phyloP scores from a whole-genome alignment of 805 yeast species.

The Candida parachauliodes region DNA sequence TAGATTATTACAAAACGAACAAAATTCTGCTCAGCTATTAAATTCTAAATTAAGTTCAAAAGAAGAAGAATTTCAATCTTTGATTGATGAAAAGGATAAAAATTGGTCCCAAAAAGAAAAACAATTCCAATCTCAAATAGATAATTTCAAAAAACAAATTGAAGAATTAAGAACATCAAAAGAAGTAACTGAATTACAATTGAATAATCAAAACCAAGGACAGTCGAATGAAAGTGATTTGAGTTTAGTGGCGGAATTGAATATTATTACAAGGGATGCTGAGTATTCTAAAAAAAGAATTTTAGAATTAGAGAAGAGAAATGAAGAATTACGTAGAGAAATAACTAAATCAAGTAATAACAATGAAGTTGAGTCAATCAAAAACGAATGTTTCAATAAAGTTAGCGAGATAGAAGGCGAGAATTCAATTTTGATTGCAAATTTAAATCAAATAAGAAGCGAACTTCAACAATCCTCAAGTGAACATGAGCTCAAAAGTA shows the following conservation, averaged over 20 bases:
- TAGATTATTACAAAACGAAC: slow-evolving; percentile 58
- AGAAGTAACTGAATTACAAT: slow-evolving; percentile 61
- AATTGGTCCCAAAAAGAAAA: slow-evolving; percentile 63
- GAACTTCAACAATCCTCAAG: slow-evolving; percentile 18
- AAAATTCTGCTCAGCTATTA: slow-evolving; percentile 52
- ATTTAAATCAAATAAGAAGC: slow-evolving; percentile 48
- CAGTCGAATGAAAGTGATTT: slow-evolving; percentile 33
- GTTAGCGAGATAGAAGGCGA: slow-evolving; percentile 62
- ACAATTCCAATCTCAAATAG: slow-evolving; percentile 48
- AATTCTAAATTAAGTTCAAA: slow-evolving; percentile 59
- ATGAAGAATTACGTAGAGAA: slow-evolving; percentile 68
- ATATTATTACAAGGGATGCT: slow-evolving; percentile 68
- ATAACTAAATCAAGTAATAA: slow-evolving; percentile 53
- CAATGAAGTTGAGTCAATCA: slow-evolving; percentile 36
- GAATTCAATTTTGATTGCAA: slow-evolving; percentile 58
- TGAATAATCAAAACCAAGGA: slow-evolving; percentile 45
- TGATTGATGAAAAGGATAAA: slow-evolving; percentile 68
- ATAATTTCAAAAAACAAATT: slow-evolving; percentile 50
- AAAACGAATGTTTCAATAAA: slow-evolving; percentile 42
- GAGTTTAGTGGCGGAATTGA: slow-evolving; percentile 49
- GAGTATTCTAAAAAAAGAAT: slow-evolving; percentile 67
- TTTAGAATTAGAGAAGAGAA: slow-evolving; percentile 70
- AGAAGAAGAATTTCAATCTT: slow-evolving; percentile 66
- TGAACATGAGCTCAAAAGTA: slow-evolving; percentile 30
- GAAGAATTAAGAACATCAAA: slow-evolving; percentile 63